Evolutionary conservation across 208 protist species (phyloP), one percentile per base, ranked within the genome.

Genomic region (Wallacemonas collosoma): DNA sequence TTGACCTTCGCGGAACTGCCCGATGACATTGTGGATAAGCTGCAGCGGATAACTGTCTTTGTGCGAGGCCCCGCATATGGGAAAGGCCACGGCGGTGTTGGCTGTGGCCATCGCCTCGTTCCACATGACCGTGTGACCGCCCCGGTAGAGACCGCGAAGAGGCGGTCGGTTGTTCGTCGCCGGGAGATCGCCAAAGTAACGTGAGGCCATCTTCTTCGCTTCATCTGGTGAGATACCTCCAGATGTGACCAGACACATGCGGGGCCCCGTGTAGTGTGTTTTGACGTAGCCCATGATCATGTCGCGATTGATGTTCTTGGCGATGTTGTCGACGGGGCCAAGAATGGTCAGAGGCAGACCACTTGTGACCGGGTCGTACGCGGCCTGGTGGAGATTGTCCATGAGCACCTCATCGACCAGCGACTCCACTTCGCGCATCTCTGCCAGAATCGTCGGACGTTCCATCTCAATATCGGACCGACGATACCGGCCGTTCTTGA

Each of bases 251-350:
- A 99, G 80, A n/a, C 97, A 97, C 91, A 99, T 99, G 65, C 98
- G 93, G 2, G 95, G 90, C 3, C 97, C 98, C 5, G 98, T 99
- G 91, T 99, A 99, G 90, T 99, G 94, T 68, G 85, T 89, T 54
- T 83, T 65, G 56, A 99, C 87, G 82, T 95, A 99, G 3, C 97
- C 86, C 47, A 82, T 36, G 40, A 98, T 93, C 86, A 97, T 91
- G 58, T 95, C 79, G 12, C 86, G 79, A 55, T 97, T 81, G 40
- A 97, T 98, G 72, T 95, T 86, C 26, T 73, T 71, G 45, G 93
- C 79, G 75, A 99, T 99, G 85, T 99, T 99, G 65, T 99, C 93
- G 12, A 92, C 85, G 8, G 98, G 95, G 17, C 98, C 98, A n/a
- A 99, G 90, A 70, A 99, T 99, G 3, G 98, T 99, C 45, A 97